phyloP scores from a whole-genome alignment of 2,329 filamentous ascomycete species.

The Kalaharituber pfeilii region DNA sequence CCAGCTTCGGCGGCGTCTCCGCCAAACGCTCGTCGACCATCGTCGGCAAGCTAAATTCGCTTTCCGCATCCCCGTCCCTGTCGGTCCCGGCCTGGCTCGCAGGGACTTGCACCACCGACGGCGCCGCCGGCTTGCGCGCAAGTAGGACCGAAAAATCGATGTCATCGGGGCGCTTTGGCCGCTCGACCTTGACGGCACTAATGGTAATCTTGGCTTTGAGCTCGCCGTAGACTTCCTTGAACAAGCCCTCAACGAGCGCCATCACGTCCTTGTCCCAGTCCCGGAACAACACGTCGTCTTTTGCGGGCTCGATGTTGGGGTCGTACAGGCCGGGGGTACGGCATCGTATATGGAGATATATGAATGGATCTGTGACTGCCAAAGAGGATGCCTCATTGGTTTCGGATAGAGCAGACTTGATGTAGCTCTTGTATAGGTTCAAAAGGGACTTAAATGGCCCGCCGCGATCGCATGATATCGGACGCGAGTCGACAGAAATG shows the following conservation, averaged over 20 bases:
- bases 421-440: conserved; percentile 28
- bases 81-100: too few species aligned
- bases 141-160: conserved; percentile 16
- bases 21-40: too few species aligned
- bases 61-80: too few species aligned
- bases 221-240: conserved; percentile 26
- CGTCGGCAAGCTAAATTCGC: too few species aligned
- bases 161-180: not conserved
- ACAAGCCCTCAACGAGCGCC: conserved; percentile 26
- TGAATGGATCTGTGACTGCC: conserved; percentile 32
- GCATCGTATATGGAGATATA: conserved; percentile 33
- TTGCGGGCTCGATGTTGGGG: conserved; percentile 36
- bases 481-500: conserved; percentile 33
- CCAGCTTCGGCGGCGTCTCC: too few species aligned
- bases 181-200: conserved; percentile 2
- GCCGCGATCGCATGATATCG: conserved; percentile 28
- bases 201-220: conserved; percentile 4
- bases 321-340: conserved; percentile 32
- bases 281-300: conserved; percentile 37
- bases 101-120: not conserved
- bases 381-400: conserved; percentile 20
- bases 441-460: conserved; percentile 31
- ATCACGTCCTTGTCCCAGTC: conserved; percentile 26
- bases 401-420: conserved; percentile 24
- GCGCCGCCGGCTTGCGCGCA: conserved; percentile 7